Evolutionary conservation across 2,329 filamentous ascomycete species (phyloP).

Genomic region (Scortechinia acanthostroma): DNA sequence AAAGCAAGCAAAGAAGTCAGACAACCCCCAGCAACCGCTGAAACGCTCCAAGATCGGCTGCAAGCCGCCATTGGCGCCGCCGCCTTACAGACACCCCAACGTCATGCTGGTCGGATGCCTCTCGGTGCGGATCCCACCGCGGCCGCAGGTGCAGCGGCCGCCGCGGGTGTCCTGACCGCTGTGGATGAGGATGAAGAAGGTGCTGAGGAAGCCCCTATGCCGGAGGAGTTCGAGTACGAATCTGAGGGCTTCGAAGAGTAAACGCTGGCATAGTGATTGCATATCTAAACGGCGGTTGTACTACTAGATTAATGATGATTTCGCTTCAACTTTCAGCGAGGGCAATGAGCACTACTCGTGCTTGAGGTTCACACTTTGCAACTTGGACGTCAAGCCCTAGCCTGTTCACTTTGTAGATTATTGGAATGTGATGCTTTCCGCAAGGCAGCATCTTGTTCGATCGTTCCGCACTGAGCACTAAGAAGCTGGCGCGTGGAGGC

Average conservation of each 20-base stretch:
- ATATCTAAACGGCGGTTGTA: conserved; percentile 1
- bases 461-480: no score
- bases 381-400: no score
- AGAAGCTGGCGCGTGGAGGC: no score
- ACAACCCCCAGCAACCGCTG: conserved; percentile 50
- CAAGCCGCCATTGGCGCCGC: conserved; percentile 15
- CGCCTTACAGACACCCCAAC: conserved; percentile 5
- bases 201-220: conserved; percentile 59
- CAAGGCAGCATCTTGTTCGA: no score
- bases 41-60: conserved; percentile 20
- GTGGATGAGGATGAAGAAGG: conserved; percentile 83
- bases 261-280: background rate
- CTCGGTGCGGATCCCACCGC: conserved; percentile 11
- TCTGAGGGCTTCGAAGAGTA: conserved; percentile 35
- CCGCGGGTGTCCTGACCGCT: conserved; percentile 71
- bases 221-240: conserved; percentile 76
- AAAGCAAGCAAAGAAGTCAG: conserved; percentile 77
- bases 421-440: no score
- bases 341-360: no score
- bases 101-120: conserved; percentile 8
- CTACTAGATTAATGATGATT: background rate
- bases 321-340: no score
- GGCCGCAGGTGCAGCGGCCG: conserved; percentile 41
- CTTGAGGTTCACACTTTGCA: no score
- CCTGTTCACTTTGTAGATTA: no score